Conservation (phyloP, 176 grass and related monocot genomes). For the Carex pumila region DNA sequence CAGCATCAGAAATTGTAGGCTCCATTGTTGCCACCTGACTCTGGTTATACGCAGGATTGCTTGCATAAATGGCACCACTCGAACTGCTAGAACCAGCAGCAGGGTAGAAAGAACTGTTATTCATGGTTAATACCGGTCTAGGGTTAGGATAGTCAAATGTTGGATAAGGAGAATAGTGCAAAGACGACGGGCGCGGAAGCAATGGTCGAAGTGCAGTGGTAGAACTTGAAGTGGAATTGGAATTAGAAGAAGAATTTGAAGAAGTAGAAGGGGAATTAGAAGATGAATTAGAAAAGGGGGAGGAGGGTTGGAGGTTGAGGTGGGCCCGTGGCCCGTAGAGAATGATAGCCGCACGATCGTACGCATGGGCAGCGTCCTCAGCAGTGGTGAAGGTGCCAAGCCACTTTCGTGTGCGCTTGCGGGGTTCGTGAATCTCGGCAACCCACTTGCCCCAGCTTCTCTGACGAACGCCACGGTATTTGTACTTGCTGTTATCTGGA, state of each 20-base stretch:
- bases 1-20: slow-evolving; percentile 19
- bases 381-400: slow-evolving; percentile 92
- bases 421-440: slow-evolving; percentile 62
- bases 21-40: neutral
- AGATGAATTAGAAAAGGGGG: neutral
- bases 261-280: slow-evolving; percentile 24
- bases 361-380: slow-evolving; percentile 81
- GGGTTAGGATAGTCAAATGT: slow-evolving; percentile 17
- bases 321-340: slow-evolving; percentile 72
- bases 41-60: slow-evolving; percentile 20
- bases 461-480: slow-evolving; percentile 61
- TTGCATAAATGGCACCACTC: slow-evolving; percentile 14
- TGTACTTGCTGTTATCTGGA: slow-evolving; percentile 77
- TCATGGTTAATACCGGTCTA: neutral
- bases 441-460: slow-evolving; percentile 82
- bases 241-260: slow-evolving; percentile 20
- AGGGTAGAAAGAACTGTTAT: slow-evolving; percentile 12
- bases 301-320: slow-evolving; percentile 57
- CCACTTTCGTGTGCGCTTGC: slow-evolving; percentile 75
- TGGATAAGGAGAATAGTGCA: slow-evolving; percentile 19
- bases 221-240: slow-evolving; percentile 18
- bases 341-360: slow-evolving; percentile 77
- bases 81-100: neutral
- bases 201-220: slow-evolving; percentile 1
- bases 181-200: slow-evolving; percentile 3